Evolutionary conservation across 1,139 yeast species (phyloP), one percentile per base, ranked within the genome.

Genomic region (Taphrina flavorubra): DNA sequence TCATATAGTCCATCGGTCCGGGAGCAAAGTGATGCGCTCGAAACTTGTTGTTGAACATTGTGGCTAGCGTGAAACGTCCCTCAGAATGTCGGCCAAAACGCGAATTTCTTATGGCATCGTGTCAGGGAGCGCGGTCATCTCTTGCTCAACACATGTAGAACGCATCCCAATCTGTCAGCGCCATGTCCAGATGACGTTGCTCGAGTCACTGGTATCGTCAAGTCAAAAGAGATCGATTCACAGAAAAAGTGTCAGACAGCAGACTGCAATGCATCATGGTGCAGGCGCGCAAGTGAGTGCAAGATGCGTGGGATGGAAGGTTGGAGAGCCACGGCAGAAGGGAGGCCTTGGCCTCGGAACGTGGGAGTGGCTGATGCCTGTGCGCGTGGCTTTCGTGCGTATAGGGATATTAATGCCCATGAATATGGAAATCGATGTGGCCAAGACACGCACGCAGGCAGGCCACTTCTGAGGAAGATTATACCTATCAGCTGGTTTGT

Each of bases 1-100:
- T 53, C 67, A 63, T 36, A 25, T 53, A 57, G 25, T 63, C 67
- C 61, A 63, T 55, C 18, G 67, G 67, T 7, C 53, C 46, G 13
- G 62, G 62, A 14, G 53, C 53, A 31, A 42, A 42, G 40, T 53
- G 57, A 34, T 53, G 57, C 36, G 34, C 20, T 6, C 58, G 58
- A 53, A 53, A 53, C 58, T 53, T 53, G 58, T 53, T 34, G 42
- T 53, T 53, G 58, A 53, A 37, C 58, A 53, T 53, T 37, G 20
- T 53, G 53, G 53, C 31, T 11, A 20, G 11, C n/a, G 34, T 49
- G 53, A 49, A 49, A 49, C 53, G 53, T 20, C 36, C 36, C n/a
- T 49, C 53, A 49, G 36, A 25, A 2, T 10, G 53, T 34, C 2
- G 31, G 10, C 14, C 53, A 25, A n/a, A 25, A 34, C 53, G 18